Percentiles rank a stretch among this genome's conserved stretches.
Evolutionary conservation across 805 yeast genomes (phyloP).

Genomic region (Teunomyces lycoperdinae): DNA sequence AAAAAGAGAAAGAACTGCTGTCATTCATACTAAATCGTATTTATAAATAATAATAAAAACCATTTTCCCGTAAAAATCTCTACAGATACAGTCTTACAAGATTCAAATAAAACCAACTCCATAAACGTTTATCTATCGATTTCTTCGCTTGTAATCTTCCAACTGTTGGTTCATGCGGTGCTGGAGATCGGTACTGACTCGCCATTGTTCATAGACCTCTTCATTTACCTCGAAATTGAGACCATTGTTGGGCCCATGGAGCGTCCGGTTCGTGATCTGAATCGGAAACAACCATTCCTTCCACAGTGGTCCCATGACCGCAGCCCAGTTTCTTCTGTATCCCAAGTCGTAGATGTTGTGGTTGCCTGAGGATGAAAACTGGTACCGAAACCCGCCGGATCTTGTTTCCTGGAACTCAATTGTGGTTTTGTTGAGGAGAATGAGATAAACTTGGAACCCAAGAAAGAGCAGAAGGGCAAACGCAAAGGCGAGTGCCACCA

Average conservation of each 20-base stretch:
- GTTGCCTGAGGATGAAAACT: conserved; percentile 40
- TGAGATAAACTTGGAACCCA: conserved; percentile 55
- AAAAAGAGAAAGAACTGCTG: too few relatives aligned
- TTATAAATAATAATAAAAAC: too few relatives aligned
- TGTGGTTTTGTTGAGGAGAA: conserved; percentile 70
- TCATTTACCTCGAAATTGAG: conserved; percentile 50
- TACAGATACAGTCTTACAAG: too few relatives aligned
- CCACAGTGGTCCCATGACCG: conserved; percentile 70
- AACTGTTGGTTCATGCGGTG: conserved; percentile 44
- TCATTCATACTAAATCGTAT: too few relatives aligned
- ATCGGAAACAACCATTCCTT: conserved; percentile 72
- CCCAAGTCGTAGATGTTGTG: conserved; percentile 80
- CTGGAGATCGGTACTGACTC: conserved; percentile 43
- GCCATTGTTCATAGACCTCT: conserved; percentile 36
- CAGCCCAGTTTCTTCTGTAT: conserved; percentile 53
- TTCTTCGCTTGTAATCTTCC: conserved; percentile 8
- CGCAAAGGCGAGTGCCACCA: conserved; percentile 56
- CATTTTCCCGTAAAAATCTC: too few relatives aligned
- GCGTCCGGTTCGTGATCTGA: conserved; percentile 16
- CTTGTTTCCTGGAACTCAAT: conserved; percentile 66
- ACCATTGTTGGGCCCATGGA: conserved; percentile 39
- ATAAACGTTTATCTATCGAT: background rate
- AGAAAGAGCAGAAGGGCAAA: conserved; percentile 47
- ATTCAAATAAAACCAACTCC: too few relatives aligned
- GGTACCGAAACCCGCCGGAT: conserved; percentile 32